Base-by-base conservation (phyloP, 2,329 filamentous ascomycete genomes). In the Trichoderma endophyticum region DNA sequence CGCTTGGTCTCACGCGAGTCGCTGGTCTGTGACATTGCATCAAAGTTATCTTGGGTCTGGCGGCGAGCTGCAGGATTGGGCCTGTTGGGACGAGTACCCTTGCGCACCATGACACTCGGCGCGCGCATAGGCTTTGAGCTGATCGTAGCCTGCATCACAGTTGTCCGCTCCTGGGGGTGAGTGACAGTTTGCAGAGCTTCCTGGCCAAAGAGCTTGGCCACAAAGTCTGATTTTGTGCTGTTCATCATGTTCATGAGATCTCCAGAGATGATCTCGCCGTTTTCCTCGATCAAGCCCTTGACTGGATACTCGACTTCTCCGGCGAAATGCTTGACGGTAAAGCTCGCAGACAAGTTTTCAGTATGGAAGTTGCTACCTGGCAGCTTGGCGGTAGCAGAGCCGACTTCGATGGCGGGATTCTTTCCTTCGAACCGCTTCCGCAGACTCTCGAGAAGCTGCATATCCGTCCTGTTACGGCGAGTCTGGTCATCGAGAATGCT, bases 401-500 rank as follows among this genome's bases (percentile, higher is more conserved):
- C 89, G 5, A 97, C 93, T 3, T 90, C 86, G 73, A 99, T 97
- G 30, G 95, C 93, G 1, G 94, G 91, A 78, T 98, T 98, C 84
- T 97, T 98, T 79, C 93, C 92, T 74, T 97, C 93, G 77, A 99
- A 99, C 9, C 96, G 92, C 84, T 96, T 97, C 75, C 93, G 91
- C 74, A 98, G 84, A 76, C 93, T 95, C 77, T 99, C 96, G 1
- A 98, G 85, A 75, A 99, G 89, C 79, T 99, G 95, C 81, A 92
- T 87, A 75, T 99, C 96, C 0, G 91, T 93, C 78, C 94, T 92
- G 76, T 95, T 93, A 69, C 95, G 93, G 63, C 93, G 91, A 59
- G 94, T 97, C 82, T 99, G 96, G 78, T 99, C 96, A 78, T 99
- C 96, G 0, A 99, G 85, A 74, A 99, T 99, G 81, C 94, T 95